Evolutionary conservation across 306 rosid species (phyloP).

Genomic region (Pyrus bretschneideri): DNA sequence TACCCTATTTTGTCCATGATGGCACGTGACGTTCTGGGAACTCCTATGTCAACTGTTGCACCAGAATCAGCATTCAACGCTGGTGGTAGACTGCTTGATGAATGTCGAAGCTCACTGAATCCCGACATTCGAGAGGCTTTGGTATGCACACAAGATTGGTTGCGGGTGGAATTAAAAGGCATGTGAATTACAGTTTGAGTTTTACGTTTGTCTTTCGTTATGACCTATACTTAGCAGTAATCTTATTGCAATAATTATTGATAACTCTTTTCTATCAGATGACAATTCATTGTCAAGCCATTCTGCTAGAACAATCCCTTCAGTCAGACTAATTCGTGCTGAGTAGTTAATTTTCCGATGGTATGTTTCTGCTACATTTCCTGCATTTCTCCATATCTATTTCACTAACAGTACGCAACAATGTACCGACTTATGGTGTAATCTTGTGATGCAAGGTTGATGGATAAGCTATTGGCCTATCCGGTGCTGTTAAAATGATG

Average conservation of each 20-base stretch:
- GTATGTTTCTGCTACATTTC: constrained; percentile 21
- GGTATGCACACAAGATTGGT: constrained; percentile 91
- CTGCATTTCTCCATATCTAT: background rate
- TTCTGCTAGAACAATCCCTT: constrained; percentile 31
- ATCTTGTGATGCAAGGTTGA: constrained; percentile 28
- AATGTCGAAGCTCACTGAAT: constrained; percentile 47
- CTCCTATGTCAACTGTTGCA: constrained; percentile 88
- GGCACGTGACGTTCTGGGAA: constrained; percentile 92
- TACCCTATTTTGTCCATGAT: constrained; percentile 5
- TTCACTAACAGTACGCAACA: background rate
- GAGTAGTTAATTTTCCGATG: constrained; percentile 40
- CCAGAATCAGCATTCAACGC: constrained; percentile 61
- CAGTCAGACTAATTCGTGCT: constrained; percentile 43
- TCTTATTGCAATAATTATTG: constrained; percentile 12
- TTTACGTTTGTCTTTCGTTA: background rate
- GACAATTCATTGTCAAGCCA: constrained; percentile 42
- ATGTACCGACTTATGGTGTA: constrained; percentile 3
- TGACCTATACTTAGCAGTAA: background rate
- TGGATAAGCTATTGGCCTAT: constrained; percentile 16
- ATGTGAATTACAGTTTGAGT: background rate
- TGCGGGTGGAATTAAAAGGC: constrained; percentile 66
- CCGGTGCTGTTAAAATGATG: constrained; percentile 15
- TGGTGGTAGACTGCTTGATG: constrained; percentile 66
- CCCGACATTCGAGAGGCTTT: constrained; percentile 72
- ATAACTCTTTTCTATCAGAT: constrained; percentile 38